Evolutionary conservation across 306 rosid genomes (phyloP), one percentile per base, ranked within the genome.

Genomic region (Gillenia trifoliata): DNA sequence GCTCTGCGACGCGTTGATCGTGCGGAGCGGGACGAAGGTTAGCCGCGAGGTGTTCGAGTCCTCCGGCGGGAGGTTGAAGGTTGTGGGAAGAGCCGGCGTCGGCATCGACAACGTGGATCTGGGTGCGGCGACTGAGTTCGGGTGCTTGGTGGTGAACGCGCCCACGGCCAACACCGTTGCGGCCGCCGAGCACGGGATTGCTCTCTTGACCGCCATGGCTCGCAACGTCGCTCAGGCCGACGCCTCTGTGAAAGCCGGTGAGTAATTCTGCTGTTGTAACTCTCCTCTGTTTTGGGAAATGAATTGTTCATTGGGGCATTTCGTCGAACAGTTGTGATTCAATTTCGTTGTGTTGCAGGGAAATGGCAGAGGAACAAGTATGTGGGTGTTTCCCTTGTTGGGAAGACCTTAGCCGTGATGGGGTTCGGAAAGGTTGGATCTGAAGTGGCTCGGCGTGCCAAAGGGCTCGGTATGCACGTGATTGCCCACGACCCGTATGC

Each of bases 41-140:
- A 72, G 72, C 38, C 97, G 99, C 28, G 98, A 95, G 71, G 99
- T 95, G 17, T 95, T 95, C 28, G 98, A 95, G 67, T 92, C 99
- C 0, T 90, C 98, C 25, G 93, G 77, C 8, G 99, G 99, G 3
- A 82, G 99, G 81, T 86, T 95, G 43, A 95, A 90, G 86, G 99
- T 95, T 9, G 99, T 95, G 3, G 99, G 99, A 0, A 85, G 99
- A 62, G 99, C 99, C 36, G 99, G 99, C 20, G 99, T 95, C 22
- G 99, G 99, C 6, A 92, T 95, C 26, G 99, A 95, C 47, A 95
- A 95, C 81, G 99, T 95, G 83, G 99, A 95, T 92, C 99, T 95
- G 76, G 90, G 93, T 15, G 99, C 99, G 15, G 99, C 99, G n/a
- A 95, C 99, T 0, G 99, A 95, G 85, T 89, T 86, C 49, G 99